Evolutionary conservation across 140 eudicot species (phyloP).

Genomic region (Stevia rebaudiana): DNA sequence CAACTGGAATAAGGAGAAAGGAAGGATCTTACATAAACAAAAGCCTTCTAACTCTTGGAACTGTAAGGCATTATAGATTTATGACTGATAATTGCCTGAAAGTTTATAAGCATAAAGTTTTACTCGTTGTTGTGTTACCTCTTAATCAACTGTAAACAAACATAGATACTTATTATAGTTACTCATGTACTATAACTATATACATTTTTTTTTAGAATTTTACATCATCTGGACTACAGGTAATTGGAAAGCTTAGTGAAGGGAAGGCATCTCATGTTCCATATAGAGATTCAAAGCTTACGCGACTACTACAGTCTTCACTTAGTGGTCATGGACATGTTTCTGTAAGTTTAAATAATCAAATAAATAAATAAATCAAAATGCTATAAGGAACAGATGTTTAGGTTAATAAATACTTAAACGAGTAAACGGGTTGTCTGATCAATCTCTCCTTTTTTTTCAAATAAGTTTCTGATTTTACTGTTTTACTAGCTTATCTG

Average conservation of each 20-base stretch:
- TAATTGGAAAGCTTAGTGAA: conserved; percentile 95
- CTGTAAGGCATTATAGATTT: conserved; percentile 49
- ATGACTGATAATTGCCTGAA: not conserved
- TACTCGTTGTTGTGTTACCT: conserved; percentile 6
- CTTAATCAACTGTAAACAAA: not conserved
- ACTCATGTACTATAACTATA: not conserved
- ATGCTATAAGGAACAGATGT: not conserved
- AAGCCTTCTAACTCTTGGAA: conserved; percentile 98
- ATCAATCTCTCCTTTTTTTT: not conserved
- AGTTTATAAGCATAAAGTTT: not conserved
- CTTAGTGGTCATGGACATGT: conserved; percentile 98
- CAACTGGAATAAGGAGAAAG: conserved; percentile 95
- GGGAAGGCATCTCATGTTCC: conserved; percentile 99
- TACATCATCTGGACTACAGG: conserved; percentile 41
- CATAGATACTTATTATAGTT: not conserved
- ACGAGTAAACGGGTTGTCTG: conserved; percentile 3
- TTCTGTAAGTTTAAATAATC: conserved; percentile 74
- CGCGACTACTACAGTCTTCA: conserved; percentile 93
- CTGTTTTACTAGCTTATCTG: conserved; percentile 70
- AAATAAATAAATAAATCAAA: not conserved
- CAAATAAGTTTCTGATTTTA: not conserved
- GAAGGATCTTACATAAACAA: conserved; percentile 98
- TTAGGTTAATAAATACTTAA: conserved; percentile 1
- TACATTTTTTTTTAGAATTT: conserved; percentile 1
- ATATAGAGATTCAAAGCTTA: conserved; percentile 95